phyloP scores from a whole-genome alignment of 2,329 filamentous ascomycete genomes.

The Penicillium sclerotigenum region DNA sequence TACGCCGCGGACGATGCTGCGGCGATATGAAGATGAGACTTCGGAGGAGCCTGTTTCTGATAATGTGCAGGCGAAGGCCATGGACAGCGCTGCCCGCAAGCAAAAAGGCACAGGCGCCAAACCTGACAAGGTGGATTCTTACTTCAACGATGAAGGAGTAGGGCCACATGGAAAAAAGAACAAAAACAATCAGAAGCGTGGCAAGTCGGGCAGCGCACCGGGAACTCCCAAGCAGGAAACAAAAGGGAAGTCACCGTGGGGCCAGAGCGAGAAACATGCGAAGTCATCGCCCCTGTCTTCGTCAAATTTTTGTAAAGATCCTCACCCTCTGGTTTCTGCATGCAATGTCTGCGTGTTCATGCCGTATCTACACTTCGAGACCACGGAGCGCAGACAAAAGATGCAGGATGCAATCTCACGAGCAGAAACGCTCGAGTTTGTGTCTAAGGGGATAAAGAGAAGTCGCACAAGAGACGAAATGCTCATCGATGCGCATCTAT shows the following conservation, averaged over 20 bases:
- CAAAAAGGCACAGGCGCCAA: constrained; percentile 27
- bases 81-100: constrained; percentile 22
- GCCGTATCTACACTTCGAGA: constrained; percentile 66
- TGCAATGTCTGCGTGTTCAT: constrained; percentile 49
- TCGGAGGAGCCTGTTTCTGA: constrained; percentile 16
- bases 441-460: constrained; percentile 28
- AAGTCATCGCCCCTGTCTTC: constrained; percentile 24
- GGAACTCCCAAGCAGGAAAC: constrained; percentile 25
- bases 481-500: constrained; percentile 39
- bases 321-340: constrained; percentile 15
- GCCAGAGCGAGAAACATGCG: constrained; percentile 28
- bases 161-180: constrained; percentile 28
- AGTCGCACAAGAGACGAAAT: constrained; percentile 33
- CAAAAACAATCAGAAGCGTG: constrained; percentile 27
- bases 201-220: constrained; percentile 23
- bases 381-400: constrained; percentile 51
- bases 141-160: constrained; percentile 26
- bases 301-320: constrained; percentile 40
- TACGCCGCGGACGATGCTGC: constrained; percentile 37
- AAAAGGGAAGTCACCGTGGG: constrained; percentile 34
- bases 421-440: constrained; percentile 27
- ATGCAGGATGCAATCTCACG: constrained; percentile 56
- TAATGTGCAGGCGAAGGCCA: constrained; percentile 8
- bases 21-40: constrained; percentile 22
- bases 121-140: constrained; percentile 25